Evolutionary conservation across 2,329 filamentous ascomycete species (phyloP).

Genomic region (Aspergillus aculeatinus): DNA sequence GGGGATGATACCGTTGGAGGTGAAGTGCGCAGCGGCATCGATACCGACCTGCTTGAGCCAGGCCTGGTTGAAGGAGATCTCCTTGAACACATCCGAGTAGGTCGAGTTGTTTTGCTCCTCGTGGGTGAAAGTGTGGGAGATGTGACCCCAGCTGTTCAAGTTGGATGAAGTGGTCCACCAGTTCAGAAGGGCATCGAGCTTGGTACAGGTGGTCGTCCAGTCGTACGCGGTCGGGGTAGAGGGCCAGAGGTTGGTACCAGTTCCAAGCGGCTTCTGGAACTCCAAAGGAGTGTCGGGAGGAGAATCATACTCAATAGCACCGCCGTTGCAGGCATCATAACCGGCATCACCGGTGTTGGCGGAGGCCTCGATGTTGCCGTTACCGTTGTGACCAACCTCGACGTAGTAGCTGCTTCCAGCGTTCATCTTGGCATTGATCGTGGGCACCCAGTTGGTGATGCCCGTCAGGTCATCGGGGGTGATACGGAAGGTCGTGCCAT

Average conservation of each 20-base stretch:
- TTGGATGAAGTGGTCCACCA: constrained; percentile 56
- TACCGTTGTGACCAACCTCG: constrained; percentile 59
- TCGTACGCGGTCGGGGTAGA: constrained; percentile 44
- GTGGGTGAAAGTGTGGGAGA: constrained; percentile 65
- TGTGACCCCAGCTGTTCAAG: constrained; percentile 55
- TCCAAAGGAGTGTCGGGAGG: constrained; percentile 50
- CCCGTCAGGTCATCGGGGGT: constrained; percentile 49
- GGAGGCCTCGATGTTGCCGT: constrained; percentile 50
- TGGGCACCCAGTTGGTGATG: constrained; percentile 45
- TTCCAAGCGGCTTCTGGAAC: constrained; percentile 53
- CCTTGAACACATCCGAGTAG: constrained; percentile 56
- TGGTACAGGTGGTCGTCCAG: constrained; percentile 52
- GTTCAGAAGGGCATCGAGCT: constrained; percentile 51
- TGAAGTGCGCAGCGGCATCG: constrained; percentile 49
- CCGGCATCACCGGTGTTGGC: constrained; percentile 22
- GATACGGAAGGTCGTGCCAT: constrained; percentile 52
- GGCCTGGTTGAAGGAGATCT: constrained; percentile 61
- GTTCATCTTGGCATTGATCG: constrained; percentile 48
- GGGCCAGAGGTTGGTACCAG: constrained; percentile 53
- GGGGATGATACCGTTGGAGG: constrained; percentile 57
- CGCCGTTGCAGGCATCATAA: constrained; percentile 29
- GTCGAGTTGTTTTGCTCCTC: constrained; percentile 60
- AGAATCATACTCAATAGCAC: constrained; percentile 48
- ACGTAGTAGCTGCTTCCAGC: constrained; percentile 53
- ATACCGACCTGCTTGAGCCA: constrained; percentile 59